Evolutionary conservation across 75 land plant genomes (phyloP), one percentile per base, ranked within the genome.

Genomic region (Selaginella moellendorffii): DNA sequence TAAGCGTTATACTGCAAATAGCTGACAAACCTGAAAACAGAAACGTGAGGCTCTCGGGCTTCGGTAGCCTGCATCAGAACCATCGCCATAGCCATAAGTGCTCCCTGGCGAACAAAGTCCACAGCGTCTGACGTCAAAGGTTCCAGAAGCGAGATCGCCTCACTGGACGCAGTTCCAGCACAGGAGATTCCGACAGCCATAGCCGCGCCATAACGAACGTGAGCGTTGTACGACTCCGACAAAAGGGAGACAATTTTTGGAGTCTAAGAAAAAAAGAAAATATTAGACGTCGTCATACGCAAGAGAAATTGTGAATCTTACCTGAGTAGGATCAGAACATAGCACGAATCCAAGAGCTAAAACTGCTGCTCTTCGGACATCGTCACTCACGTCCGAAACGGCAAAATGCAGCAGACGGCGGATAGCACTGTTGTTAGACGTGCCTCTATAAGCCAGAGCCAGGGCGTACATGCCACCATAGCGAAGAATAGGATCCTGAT

Each of bases 401-500:
- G 97, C 97, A 81, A 92, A 92, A 67, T 92, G 97, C 54, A 92
- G 80, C 65, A 92, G 75, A 73, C 81, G 95, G 46, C 92, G 95
- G 24, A 92, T 92, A 58, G 97, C 97, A 68, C 92, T 92, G 73
- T 92, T 92, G 77, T 92, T 92, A 8, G 96, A 72, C 18, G 97
- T 92, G 24, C 97, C 97, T 25, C 85, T 76, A 53, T 92, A 92
- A 5, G 97, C 97, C 69, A 92, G 70, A 0, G 90, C 97, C 71
- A 92, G 53, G 8, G 97, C 97, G 80, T 92, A 92, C 90, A 92
- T 92, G 30, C 97, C 97, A 62, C 97, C 97, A 78, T 92, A 92
- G 17, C 97, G 86, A 22, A 92, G 64, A 24, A 92, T 88, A 17
- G 97, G 97, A 73, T 92, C 96, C 58, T 92, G 97, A 66, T 92